Evolutionary conservation across 306 rosid genomes (phyloP), one percentile per base, ranked within the genome.

Genomic region (Cicer chorassanicum): DNA sequence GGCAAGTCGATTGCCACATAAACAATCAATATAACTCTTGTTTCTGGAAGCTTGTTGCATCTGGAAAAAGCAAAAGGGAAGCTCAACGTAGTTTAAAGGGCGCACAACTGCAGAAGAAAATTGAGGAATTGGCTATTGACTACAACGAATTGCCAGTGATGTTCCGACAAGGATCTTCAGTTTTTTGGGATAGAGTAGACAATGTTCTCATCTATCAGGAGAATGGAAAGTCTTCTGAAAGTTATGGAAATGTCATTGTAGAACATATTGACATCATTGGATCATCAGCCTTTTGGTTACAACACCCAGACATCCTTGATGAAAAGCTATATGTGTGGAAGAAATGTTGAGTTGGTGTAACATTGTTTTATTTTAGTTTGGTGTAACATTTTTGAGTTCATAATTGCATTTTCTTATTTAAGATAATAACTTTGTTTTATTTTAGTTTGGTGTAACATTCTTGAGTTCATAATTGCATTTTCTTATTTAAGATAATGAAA

Each of bases 1-100:
- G 98, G 79, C 98, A 89, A 82, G 98, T 92, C 68, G 96, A 92
- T 87, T 90, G 96, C 68, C 96, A 92, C 86, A 90, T 92, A 82
- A 92, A 92, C 80, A 89, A 90, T 78, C 98, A 90, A 73, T 92
- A 91, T 61, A 93, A 93, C 80, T 84, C 98, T 68, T 91, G 98
- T 85, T 93, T 89, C 59, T 91, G 97, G 97, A 86, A 88, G 88
- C 90, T 92, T 74, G 94, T 90, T 49, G 81, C 87, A 80, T 78
- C 86, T 53, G 94, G 98, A 65, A 90, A 87, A 81, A 75, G 88
- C 71, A 90, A 88, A 86, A 83, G 81, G 60, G 94, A 88, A 77
- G 96, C 94, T 41, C 96, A 92, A 71, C 72, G 80, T 13, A 65
- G 66, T 65, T 81, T 88, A 38, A 88, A 88, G 89, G 98, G 98